Percentiles rank a stretch among this genome's conserved stretches.
These are phyloP conservation scores for Lobosporangium transversale DNA, from an alignment of 192 early-diverging fungal genomes.

Conservation along the genomic window DNA sequence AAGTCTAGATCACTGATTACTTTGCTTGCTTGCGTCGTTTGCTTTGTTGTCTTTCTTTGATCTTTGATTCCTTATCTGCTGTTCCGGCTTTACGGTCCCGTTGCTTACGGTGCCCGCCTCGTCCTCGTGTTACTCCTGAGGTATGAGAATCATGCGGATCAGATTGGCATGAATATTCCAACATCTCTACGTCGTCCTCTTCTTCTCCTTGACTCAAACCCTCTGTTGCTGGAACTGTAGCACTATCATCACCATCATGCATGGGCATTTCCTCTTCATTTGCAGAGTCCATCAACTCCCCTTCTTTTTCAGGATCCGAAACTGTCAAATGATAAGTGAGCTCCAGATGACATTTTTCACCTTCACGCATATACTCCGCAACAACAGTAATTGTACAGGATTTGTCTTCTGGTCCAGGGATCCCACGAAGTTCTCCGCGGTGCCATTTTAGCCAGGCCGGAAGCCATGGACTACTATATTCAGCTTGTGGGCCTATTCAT, in stretches of 20 bases:
- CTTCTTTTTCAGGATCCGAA: constrained; percentile 50
- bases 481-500: constrained; percentile 65
- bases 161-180: background rate
- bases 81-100: constrained; percentile 2
- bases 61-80: background rate
- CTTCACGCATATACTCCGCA: constrained; percentile 74
- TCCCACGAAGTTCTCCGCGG: constrained; percentile 71
- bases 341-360: constrained; percentile 52
- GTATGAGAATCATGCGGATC: background rate
- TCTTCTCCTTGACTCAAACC: constrained; percentile 14
- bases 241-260: constrained; percentile 15
- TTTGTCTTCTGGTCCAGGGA: constrained; percentile 65
- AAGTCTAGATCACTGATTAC: no score
- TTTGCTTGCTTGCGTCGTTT: constrained; percentile 18
- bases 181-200: constrained; percentile 13
- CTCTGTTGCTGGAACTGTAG: constrained; percentile 13
- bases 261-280: constrained; percentile 16
- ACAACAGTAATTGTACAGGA: constrained; percentile 70
- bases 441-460: constrained; percentile 81
- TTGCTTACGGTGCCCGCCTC: constrained; percentile 5
- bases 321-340: constrained; percentile 51
- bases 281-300: constrained; percentile 45
- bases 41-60: constrained; percentile 14
- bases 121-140: background rate
- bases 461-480: constrained; percentile 74